Percentiles rank a stretch among this genome's conserved stretches.
Evolutionary conservation across 2,329 filamentous ascomycete genomes (phyloP).

Genomic region (Trichophyton schoenleinii): DNA sequence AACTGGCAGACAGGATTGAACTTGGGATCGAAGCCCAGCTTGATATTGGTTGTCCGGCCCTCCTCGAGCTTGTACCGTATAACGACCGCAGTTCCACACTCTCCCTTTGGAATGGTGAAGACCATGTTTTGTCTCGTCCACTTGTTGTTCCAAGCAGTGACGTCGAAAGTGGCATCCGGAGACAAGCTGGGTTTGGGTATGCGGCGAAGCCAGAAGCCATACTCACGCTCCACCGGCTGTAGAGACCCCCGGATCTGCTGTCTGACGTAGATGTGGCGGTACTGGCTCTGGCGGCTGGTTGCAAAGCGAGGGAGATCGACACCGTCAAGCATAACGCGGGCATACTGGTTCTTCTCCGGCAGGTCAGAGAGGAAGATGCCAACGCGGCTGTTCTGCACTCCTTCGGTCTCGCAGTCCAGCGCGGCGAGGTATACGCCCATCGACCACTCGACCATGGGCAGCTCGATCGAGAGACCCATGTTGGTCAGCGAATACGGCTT

Average conservation of each 20-base stretch:
- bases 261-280: slow-evolving; percentile 5
- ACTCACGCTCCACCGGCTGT: not conserved
- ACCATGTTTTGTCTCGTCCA: not conserved
- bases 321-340: not conserved
- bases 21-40: slow-evolving; percentile 6
- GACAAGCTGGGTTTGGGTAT: not conserved
- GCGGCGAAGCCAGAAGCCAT: slow-evolving; percentile 6
- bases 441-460: slow-evolving; percentile 9
- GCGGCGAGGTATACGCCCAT: slow-evolving; percentile 15
- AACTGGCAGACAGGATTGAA: slow-evolving; percentile 9
- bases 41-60: slow-evolving; percentile 1
- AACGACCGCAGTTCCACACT: slow-evolving; percentile 2
- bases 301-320: not conserved
- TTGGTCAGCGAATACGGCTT: slow-evolving; percentile 5
- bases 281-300: not conserved
- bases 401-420: slow-evolving; percentile 12
- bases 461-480: slow-evolving; percentile 2
- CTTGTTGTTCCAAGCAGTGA: slow-evolving; percentile 4
- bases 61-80: slow-evolving; percentile 2
- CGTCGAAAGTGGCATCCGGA: not conserved
- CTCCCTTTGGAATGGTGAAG: slow-evolving; percentile 4
- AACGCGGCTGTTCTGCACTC: not conserved
- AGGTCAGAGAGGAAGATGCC: slow-evolving; percentile 5
- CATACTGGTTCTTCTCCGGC: slow-evolving; percentile 6
- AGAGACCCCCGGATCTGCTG: not conserved